Conservation (phyloP, 805 yeast species). For the Wickerhamiella sorbophila region DNA sequence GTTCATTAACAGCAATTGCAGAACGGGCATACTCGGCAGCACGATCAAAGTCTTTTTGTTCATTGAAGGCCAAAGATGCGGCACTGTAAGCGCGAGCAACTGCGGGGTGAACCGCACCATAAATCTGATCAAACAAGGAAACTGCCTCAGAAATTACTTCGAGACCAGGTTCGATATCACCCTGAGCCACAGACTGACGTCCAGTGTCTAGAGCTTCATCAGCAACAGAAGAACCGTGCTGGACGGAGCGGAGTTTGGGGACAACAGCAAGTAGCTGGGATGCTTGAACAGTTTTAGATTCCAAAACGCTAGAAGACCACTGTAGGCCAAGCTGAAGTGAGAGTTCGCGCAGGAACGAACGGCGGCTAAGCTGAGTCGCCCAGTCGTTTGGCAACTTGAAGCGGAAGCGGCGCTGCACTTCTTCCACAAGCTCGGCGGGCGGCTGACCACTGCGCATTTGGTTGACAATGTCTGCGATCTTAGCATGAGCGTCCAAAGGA, state of each 20-base stretch:
- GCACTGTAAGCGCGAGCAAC: conserved; percentile 56
- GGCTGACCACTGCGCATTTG: conserved; percentile 30
- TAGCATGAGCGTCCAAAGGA: conserved; percentile 38
- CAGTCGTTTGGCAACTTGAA: conserved; percentile 38
- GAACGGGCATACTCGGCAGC: conserved; percentile 55
- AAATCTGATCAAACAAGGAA: conserved; percentile 63
- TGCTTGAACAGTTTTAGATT: conserved; percentile 27
- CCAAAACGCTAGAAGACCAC: conserved; percentile 34
- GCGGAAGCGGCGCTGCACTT: conserved; percentile 53
- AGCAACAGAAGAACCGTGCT: conserved; percentile 49
- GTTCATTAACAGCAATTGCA: conserved; percentile 60
- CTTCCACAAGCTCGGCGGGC: conserved; percentile 29
- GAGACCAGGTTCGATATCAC: conserved; percentile 32
- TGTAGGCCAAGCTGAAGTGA: conserved; percentile 77
- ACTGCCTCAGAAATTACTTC: conserved; percentile 55
- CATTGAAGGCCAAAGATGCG: conserved; percentile 53
- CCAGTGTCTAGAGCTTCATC: conserved; percentile 47
- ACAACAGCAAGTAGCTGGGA: conserved; percentile 54
- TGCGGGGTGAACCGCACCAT: conserved; percentile 66
- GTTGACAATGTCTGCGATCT: conserved; percentile 60
- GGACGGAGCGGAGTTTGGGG: conserved; percentile 64
- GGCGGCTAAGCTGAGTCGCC: conserved; percentile 21
- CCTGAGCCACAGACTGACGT: conserved; percentile 13
- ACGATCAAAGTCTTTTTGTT: conserved; percentile 38
- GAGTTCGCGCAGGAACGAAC: conserved; percentile 50